A percentile compares a stretch with the other conserved stretches of the same genome.
These are phyloP conservation scores for Pythium utonaiense DNA, from an alignment of 352 stramenopile species.

Conservation along the genomic window DNA sequence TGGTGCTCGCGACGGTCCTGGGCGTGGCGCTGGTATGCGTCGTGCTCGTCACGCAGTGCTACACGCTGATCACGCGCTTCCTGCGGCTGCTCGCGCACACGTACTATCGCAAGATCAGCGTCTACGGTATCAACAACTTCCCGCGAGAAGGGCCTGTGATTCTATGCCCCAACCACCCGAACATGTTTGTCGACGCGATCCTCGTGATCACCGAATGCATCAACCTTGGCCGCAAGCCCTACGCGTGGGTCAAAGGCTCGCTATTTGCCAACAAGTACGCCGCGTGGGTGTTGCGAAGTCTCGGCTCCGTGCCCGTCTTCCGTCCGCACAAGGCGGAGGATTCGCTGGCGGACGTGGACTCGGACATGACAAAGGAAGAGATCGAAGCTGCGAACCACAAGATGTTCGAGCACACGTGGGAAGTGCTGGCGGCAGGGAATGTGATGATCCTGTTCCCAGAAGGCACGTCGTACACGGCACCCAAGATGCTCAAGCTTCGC, in stretches of 20 bases:
- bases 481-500: constrained; percentile 73
- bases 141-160: constrained; percentile 73
- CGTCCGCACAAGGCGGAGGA: constrained; percentile 42
- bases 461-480: constrained; percentile 75
- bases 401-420: constrained; percentile 80
- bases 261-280: constrained; percentile 59
- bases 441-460: constrained; percentile 80
- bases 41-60: constrained; percentile 51
- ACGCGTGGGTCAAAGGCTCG: constrained; percentile 75
- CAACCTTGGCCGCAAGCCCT: constrained; percentile 51
- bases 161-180: constrained; percentile 75
- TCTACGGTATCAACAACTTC: constrained; percentile 79
- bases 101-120: constrained; percentile 78
- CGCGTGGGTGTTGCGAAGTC: constrained; percentile 34
- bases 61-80: constrained; percentile 63
- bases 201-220: constrained; percentile 72
- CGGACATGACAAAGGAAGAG: constrained; percentile 55
- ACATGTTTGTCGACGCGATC: constrained; percentile 78
- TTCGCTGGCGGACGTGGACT: constrained; percentile 59
- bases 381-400: constrained; percentile 51
- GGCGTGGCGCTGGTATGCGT: constrained; percentile 45
- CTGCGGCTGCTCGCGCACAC: constrained; percentile 60
- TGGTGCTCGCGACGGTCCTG: constrained; percentile 8
- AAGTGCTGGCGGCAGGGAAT: constrained; percentile 50
- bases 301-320: constrained; percentile 70